phyloP scores from a whole-genome alignment of 2,329 filamentous ascomycete genomes.

The Atkinsonella hypoxylon region DNA sequence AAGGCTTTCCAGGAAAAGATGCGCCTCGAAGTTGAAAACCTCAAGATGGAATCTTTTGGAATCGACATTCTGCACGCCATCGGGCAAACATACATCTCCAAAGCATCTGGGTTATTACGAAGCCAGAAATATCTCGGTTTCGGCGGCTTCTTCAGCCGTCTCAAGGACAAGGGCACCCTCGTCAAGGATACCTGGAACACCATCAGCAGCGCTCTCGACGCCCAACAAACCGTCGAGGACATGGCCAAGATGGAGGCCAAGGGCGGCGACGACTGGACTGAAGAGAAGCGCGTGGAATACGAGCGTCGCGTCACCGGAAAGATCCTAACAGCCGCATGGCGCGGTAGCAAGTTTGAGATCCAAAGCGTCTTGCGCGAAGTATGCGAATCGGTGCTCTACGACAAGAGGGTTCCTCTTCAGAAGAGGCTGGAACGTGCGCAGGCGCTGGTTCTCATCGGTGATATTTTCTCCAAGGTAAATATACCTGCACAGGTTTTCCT shows the following conservation, averaged over 20 bases:
- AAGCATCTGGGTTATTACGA: conserved; percentile 78
- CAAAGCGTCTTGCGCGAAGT: conserved; percentile 92
- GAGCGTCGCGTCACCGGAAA: conserved; percentile 94
- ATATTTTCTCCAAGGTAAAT: conserved; percentile 73
- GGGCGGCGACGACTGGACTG: conserved; percentile 95
- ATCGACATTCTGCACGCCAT: conserved; percentile 94
- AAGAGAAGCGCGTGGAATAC: conserved; percentile 92
- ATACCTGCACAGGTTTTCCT: background rate
- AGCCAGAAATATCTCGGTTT: conserved; percentile 96
- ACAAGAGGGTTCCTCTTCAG: conserved; percentile 62
- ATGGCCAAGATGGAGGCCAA: conserved; percentile 94
- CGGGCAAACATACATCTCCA: conserved; percentile 78
- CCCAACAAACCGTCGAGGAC: conserved; percentile 97
- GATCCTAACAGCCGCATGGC: conserved; percentile 93
- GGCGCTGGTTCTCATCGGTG: conserved; percentile 76
- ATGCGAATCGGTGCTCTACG: conserved; percentile 75
- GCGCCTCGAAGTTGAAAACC: conserved; percentile 84
- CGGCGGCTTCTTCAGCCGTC: conserved; percentile 80
- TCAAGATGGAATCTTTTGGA: conserved; percentile 99
- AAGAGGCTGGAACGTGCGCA: conserved; percentile 89
- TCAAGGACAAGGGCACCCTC: conserved; percentile 93
- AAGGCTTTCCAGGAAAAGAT: conserved; percentile 89
- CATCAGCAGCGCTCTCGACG: conserved; percentile 89
- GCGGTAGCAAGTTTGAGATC: conserved; percentile 95
- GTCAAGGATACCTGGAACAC: conserved; percentile 99